phyloP scores from a whole-genome alignment of 2,329 filamentous ascomycete genomes.

The Reticulascus tulasneorum region DNA sequence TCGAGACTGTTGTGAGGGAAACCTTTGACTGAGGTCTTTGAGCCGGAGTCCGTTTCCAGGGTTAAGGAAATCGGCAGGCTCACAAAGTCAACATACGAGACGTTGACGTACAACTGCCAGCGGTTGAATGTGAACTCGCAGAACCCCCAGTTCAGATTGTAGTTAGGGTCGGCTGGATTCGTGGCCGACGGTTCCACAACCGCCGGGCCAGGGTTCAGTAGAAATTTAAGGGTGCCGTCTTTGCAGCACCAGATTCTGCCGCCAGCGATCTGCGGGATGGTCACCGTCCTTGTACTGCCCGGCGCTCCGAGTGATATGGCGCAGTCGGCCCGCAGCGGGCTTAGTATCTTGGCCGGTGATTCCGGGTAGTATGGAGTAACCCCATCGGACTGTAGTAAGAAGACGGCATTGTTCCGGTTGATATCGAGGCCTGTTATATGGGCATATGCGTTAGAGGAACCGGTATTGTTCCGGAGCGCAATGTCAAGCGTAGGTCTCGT shows the following conservation, averaged over 20 bases:
- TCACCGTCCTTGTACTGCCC: conserved; percentile 55
- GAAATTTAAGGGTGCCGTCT: conserved; percentile 59
- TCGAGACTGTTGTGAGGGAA: conserved; percentile 43
- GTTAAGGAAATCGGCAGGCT: conserved; percentile 57
- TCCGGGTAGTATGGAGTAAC: conserved; percentile 60
- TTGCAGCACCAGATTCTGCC: conserved; percentile 70
- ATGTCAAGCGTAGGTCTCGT: conserved; percentile 48
- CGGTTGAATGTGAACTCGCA: conserved; percentile 66
- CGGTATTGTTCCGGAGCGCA: conserved; percentile 62
- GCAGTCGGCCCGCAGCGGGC: conserved; percentile 52
- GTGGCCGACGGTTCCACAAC: conserved; percentile 72
- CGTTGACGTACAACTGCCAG: conserved; percentile 61
- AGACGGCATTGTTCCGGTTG: conserved; percentile 54
- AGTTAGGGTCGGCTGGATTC: conserved; percentile 61
- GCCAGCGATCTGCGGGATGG: conserved; percentile 66
- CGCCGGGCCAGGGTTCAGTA: conserved; percentile 66
- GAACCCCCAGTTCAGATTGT: conserved; percentile 60
- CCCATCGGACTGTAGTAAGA: conserved; percentile 64
- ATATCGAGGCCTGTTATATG: conserved; percentile 67
- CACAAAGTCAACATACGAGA: conserved; percentile 75
- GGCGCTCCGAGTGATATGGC: conserved; percentile 61
- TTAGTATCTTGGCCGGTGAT: conserved; percentile 48
- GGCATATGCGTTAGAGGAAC: conserved; percentile 57
- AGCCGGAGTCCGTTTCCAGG: conserved; percentile 43
- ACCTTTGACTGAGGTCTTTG: conserved; percentile 43